Evolutionary conservation across 805 yeast species (phyloP).

Genomic region (Metschnikowia gelsemii): DNA sequence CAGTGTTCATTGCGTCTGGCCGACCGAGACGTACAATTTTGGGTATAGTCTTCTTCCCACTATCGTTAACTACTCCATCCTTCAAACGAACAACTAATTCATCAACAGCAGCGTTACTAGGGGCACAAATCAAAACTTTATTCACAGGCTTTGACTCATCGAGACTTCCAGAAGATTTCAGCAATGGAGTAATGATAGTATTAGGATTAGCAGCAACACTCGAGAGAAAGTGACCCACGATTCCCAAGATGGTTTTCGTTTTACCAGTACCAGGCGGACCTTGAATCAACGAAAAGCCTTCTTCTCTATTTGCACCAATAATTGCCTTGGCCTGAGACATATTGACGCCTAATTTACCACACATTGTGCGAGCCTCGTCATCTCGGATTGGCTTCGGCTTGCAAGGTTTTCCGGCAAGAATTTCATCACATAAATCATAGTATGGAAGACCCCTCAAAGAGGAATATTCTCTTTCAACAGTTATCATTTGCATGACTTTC

Average conservation of each 20-base stretch:
- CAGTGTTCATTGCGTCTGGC: constrained; percentile 79
- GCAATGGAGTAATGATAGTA: constrained; percentile 22
- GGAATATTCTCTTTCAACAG: constrained; percentile 89
- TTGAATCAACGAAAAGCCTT: constrained; percentile 88
- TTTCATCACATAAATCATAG: constrained; percentile 70
- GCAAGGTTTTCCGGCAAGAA: constrained; percentile 65
- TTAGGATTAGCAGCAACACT: constrained; percentile 18
- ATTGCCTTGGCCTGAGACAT: constrained; percentile 91
- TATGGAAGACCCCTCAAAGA: constrained; percentile 79
- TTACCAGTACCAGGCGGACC: constrained; percentile 99
- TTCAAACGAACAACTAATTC: constrained; percentile 83
- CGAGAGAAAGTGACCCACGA: constrained; percentile 74
- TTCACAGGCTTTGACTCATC: constrained; percentile 33
- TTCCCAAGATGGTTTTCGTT: constrained; percentile 92
- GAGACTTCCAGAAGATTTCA: constrained; percentile 26
- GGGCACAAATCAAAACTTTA: constrained; percentile 89
- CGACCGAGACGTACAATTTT: constrained; percentile 84
- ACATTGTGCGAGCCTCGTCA: constrained; percentile 42
- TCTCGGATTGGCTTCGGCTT: constrained; percentile 36
- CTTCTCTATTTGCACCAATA: constrained; percentile 59
- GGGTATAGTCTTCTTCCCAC: constrained; percentile 57
- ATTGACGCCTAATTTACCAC: constrained; percentile 60
- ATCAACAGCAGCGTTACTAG: constrained; percentile 98
- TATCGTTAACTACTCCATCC: constrained; percentile 60
- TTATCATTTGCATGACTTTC: constrained; percentile 81